phyloP scores from a whole-genome alignment of 208 protist species.

The Crithidia brevicula region DNA sequence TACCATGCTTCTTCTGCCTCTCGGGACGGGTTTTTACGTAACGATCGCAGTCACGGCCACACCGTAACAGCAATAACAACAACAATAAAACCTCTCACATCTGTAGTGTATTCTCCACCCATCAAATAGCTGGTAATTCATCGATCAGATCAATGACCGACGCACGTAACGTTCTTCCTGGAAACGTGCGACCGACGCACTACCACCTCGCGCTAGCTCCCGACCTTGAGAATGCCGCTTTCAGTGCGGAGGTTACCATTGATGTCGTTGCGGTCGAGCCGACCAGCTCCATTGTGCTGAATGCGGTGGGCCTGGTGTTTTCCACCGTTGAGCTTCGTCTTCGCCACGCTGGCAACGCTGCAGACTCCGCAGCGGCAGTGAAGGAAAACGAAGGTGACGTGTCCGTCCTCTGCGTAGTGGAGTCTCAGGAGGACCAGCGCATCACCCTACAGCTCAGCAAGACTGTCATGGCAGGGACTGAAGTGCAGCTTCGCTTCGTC shows the following conservation, averaged over 20 bases:
- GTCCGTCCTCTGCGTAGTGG: conserved; percentile 35
- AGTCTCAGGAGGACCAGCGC: conserved; percentile 32
- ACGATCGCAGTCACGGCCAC: too few species aligned
- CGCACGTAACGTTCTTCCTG: conserved; percentile 61
- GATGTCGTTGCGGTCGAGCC: conserved; percentile 26
- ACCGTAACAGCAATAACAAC: too few species aligned
- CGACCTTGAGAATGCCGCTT: conserved; percentile 74
- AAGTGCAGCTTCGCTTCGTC: conserved; percentile 60
- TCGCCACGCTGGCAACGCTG: too few species aligned
- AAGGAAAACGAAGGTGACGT: conserved; percentile 4
- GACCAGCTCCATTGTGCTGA: conserved; percentile 61
- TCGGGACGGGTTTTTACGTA: too few species aligned
- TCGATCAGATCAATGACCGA: conserved; percentile 5
- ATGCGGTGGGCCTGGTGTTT: conserved; percentile 66
- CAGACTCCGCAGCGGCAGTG: too few species aligned
- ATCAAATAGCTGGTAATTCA: not conserved
- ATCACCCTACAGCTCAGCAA: conserved; percentile 31
- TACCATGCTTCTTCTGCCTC: too few species aligned
- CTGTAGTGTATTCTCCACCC: not conserved
- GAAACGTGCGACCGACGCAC: conserved; percentile 47
- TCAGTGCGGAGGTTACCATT: conserved; percentile 64
- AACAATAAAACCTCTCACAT: too few species aligned
- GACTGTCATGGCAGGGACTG: conserved; percentile 23
- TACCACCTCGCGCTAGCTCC: conserved; percentile 67
- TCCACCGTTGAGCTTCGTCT: too few species aligned